phyloP scores from a whole-genome alignment of 768 basidiomycete genomes.

The Rhizopogon roseolus region DNA sequence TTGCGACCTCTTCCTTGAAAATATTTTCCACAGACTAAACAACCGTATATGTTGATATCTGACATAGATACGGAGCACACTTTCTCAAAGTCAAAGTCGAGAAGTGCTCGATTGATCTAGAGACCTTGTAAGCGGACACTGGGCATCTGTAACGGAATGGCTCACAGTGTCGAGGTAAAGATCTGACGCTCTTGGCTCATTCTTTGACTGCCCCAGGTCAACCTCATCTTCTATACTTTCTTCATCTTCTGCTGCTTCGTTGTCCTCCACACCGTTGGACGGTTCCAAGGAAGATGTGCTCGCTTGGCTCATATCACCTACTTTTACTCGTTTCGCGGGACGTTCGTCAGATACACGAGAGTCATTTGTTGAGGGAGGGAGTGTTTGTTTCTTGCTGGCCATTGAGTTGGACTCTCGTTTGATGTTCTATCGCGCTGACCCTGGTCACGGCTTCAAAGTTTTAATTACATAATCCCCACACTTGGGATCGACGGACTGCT shows the following conservation, averaged over 20 bases:
- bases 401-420: neutral
- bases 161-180: constrained; percentile 92
- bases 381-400: neutral
- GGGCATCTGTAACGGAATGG: constrained; percentile 12
- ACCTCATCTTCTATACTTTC: constrained; percentile 22
- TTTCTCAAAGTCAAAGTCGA: constrained; percentile 99
- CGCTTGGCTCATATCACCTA: constrained; percentile 10
- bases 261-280: constrained; percentile 2
- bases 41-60: constrained; percentile 97
- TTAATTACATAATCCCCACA: constrained; percentile 14
- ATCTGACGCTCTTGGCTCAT: constrained; percentile 58
- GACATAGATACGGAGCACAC: constrained; percentile 94
- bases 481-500: neutral
- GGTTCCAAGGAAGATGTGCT: constrained; percentile 6
- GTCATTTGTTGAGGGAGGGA: neutral
- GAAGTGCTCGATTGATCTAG: constrained; percentile 83
- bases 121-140: neutral
- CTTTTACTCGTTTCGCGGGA: constrained; percentile 23
- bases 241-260: constrained; percentile 15
- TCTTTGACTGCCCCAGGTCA: constrained; percentile 15
- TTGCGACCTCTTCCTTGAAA: constrained; percentile 94
- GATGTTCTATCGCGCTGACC: neutral
- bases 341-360: constrained; percentile 14
- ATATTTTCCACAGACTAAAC: constrained; percentile 97
- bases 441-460: neutral